Evolutionary conservation across 208 protist genomes (phyloP).

Genomic region (Vickermania spadyakhi): DNA sequence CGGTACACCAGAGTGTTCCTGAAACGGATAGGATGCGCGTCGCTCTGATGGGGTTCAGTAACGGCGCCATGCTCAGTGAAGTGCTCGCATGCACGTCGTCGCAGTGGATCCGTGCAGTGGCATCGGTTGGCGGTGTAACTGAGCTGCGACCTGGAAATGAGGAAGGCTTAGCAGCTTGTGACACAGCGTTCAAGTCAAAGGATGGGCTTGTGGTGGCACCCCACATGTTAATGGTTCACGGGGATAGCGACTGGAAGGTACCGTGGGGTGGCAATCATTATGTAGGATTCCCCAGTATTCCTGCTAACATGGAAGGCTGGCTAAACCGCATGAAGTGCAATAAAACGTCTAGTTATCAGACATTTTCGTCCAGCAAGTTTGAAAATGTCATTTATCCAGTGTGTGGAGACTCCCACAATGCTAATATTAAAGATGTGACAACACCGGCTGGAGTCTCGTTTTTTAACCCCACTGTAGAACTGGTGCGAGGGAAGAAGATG

Average conservation of each 20-base stretch:
- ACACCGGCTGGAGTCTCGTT: neutral
- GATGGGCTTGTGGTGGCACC: conserved; percentile 12
- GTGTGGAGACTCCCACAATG: conserved; percentile 9
- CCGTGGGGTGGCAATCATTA: conserved; percentile 38
- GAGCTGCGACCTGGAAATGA: conserved; percentile 47
- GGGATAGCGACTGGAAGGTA: conserved; percentile 45
- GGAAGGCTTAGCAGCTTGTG: conserved; percentile 32
- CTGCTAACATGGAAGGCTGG: conserved; percentile 36
- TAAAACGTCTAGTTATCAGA: conserved; percentile 6
- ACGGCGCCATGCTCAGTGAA: conserved; percentile 69
- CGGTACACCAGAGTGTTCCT: conserved; percentile 7
- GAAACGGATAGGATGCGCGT: conserved; percentile 6
- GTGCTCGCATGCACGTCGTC: conserved; percentile 43
- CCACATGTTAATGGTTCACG: conserved; percentile 64
- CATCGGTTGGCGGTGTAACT: conserved; percentile 52
- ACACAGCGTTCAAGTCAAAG: conserved; percentile 7
- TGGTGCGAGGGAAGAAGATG: conserved; percentile 31
- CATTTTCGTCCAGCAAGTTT: conserved; percentile 30
- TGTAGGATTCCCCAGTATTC: conserved; percentile 41
- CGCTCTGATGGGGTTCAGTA: conserved; percentile 69
- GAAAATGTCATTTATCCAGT: conserved; percentile 32
- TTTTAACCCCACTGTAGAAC: conserved; percentile 27
- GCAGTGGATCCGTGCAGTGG: conserved; percentile 26
- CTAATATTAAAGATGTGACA: no score
- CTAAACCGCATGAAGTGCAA: conserved; percentile 26